These are phyloP conservation scores for Viridothelium virens DNA, from an alignment of 495 filamentous ascomycete genomes.

Conservation along the genomic window DNA sequence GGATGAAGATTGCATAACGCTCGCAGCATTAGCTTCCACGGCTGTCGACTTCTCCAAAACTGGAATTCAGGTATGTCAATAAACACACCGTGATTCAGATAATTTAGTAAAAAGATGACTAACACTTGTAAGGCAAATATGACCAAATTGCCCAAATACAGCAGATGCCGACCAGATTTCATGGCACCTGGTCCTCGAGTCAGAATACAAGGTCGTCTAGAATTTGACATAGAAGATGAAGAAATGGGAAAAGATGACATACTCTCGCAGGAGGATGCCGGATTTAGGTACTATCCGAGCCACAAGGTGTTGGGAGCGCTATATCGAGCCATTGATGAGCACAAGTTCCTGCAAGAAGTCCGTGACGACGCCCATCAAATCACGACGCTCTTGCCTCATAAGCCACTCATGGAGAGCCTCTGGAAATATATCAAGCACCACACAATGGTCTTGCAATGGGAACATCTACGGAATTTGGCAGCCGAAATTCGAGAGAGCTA, in stretches of 20 bases:
- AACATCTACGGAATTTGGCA: conserved; percentile 39
- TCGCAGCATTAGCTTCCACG: conserved; percentile 64
- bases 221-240: conserved; percentile 35
- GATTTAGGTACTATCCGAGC: conserved; percentile 54
- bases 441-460: conserved; percentile 32
- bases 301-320: conserved; percentile 63
- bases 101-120: conserved; percentile 3
- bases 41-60: conserved; percentile 82
- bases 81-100: conserved; percentile 15
- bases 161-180: conserved; percentile 49
- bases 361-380: conserved; percentile 32
- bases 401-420: conserved; percentile 41
- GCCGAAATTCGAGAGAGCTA: conserved; percentile 54
- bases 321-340: conserved; percentile 68
- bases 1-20: conserved; percentile 48
- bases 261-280: conserved; percentile 30
- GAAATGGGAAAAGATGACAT: conserved; percentile 50
- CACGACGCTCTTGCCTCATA: conserved; percentile 11
- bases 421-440: conserved; percentile 39
- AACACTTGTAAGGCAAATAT: conserved; percentile 36
- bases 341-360: conserved; percentile 52
- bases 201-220: conserved; percentile 43
- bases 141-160: conserved; percentile 37
- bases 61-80: conserved; percentile 51
- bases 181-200: conserved; percentile 59